Evolutionary conservation across 176 grass and related monocot genomes (phyloP).

Genomic region (Chrysopogon serrulatus): DNA sequence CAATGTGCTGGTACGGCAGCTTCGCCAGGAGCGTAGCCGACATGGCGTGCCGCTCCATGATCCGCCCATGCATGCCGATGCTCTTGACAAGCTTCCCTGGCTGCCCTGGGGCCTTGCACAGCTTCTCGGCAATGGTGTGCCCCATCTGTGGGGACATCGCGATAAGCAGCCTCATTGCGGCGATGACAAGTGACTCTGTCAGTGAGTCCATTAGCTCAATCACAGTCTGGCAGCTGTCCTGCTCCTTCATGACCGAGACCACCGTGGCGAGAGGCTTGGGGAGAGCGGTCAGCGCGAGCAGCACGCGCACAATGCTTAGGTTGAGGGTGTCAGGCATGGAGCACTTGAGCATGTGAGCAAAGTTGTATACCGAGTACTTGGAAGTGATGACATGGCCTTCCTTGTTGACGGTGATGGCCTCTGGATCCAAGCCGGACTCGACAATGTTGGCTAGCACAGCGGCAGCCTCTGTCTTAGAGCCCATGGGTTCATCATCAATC

Average conservation of each 20-base stretch:
- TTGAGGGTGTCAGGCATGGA: slow-evolving; percentile 66
- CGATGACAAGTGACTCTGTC: slow-evolving; percentile 47
- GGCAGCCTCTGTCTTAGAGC: slow-evolving; percentile 60
- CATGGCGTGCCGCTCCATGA: slow-evolving; percentile 64
- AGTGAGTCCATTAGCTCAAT: slow-evolving; percentile 51
- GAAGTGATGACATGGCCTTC: slow-evolving; percentile 86
- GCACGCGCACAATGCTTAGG: slow-evolving; percentile 55
- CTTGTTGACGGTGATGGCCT: slow-evolving; percentile 62
- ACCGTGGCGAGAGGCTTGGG: slow-evolving; percentile 57
- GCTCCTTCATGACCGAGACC: slow-evolving; percentile 71
- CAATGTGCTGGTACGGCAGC: slow-evolving; percentile 60
- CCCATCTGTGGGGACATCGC: slow-evolving; percentile 57
- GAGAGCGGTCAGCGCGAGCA: slow-evolving; percentile 45
- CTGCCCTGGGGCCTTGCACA: slow-evolving; percentile 64
- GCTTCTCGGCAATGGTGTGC: slow-evolving; percentile 63
- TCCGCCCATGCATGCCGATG: slow-evolving; percentile 31
- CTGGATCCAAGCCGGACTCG: slow-evolving; percentile 50
- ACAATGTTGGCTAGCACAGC: slow-evolving; percentile 72
- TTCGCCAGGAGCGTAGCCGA: slow-evolving; percentile 57
- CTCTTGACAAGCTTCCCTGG: slow-evolving; percentile 53
- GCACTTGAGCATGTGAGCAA: slow-evolving; percentile 74
- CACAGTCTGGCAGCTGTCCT: slow-evolving; percentile 43
- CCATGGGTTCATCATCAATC: slow-evolving; percentile 51
- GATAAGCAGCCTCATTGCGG: slow-evolving; percentile 55
- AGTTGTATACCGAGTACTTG: slow-evolving; percentile 88